Conservation (phyloP, 495 filamentous ascomycete genomes). For the Neurospora sp. region DNA sequence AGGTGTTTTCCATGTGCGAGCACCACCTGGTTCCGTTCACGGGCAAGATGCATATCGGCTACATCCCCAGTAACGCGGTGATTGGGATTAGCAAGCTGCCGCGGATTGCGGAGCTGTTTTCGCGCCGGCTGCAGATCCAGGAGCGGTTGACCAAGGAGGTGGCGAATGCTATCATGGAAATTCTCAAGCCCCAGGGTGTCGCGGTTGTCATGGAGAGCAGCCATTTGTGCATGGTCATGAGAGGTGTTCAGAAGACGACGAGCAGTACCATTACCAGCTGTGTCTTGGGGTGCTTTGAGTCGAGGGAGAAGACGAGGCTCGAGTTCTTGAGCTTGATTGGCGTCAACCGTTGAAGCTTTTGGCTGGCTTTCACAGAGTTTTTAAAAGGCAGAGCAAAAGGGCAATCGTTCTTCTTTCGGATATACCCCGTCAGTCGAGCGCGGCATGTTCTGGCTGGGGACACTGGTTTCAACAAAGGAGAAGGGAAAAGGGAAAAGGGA, state of each 20-base stretch:
- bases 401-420: neutral
- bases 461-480: neutral
- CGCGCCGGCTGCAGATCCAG: slow-evolving; percentile 84
- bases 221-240: slow-evolving; percentile 98
- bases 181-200: slow-evolving; percentile 88
- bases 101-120: slow-evolving; percentile 95
- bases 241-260: slow-evolving; percentile 82
- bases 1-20: slow-evolving; percentile 91
- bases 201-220: slow-evolving; percentile 95
- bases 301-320: slow-evolving; percentile 84
- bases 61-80: slow-evolving; percentile 77
- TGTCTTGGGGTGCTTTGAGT: slow-evolving; percentile 88
- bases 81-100: slow-evolving; percentile 94
- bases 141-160: slow-evolving; percentile 94
- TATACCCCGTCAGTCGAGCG: neutral
- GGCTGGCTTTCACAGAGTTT: neutral
- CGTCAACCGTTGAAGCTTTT: slow-evolving; percentile 37
- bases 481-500: neutral
- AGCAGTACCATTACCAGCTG: slow-evolving; percentile 89
- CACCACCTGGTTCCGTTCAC: slow-evolving; percentile 96
- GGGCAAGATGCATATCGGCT: slow-evolving; percentile 99
- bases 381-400: slow-evolving; percentile 6
- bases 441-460: neutral
- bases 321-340: slow-evolving; percentile 77
- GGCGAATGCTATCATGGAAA: slow-evolving; percentile 83